Evolutionary conservation across 208 protist genomes (phyloP).

Genomic region (Acanthamoeba sp.): DNA sequence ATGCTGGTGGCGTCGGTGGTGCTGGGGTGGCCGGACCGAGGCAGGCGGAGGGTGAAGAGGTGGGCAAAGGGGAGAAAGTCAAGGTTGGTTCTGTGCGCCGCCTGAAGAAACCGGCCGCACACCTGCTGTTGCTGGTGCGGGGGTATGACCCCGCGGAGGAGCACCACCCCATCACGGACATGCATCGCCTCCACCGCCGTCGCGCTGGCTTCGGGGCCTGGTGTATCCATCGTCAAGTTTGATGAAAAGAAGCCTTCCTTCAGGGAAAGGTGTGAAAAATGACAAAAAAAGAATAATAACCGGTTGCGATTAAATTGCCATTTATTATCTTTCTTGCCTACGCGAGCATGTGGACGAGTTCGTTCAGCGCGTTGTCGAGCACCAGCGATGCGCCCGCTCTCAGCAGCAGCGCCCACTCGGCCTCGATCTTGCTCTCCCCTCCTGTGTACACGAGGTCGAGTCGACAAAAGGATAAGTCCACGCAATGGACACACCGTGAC

Average conservation of each 20-base stretch:
- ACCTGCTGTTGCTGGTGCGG: neutral
- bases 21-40: neutral
- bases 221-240: neutral
- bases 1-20: neutral
- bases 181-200: neutral
- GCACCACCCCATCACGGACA: neutral
- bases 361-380: neutral
- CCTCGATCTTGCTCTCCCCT: neutral
- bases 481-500: no score
- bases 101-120: neutral
- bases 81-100: neutral
- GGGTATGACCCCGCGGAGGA: neutral
- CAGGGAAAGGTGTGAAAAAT: no score
- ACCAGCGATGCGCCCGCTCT: neutral
- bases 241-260: no score
- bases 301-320: no score
- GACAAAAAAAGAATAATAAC: no score
- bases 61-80: conserved; percentile 36
- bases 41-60: conserved; percentile 42
- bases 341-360: neutral
- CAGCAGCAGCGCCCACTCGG: neutral
- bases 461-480: no score
- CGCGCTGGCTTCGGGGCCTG: neutral
- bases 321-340: neutral
- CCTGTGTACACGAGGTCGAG: no score